Evolutionary conservation across 352 stramenopile species (phyloP).

Genomic region (Globisporangium nunn): DNA sequence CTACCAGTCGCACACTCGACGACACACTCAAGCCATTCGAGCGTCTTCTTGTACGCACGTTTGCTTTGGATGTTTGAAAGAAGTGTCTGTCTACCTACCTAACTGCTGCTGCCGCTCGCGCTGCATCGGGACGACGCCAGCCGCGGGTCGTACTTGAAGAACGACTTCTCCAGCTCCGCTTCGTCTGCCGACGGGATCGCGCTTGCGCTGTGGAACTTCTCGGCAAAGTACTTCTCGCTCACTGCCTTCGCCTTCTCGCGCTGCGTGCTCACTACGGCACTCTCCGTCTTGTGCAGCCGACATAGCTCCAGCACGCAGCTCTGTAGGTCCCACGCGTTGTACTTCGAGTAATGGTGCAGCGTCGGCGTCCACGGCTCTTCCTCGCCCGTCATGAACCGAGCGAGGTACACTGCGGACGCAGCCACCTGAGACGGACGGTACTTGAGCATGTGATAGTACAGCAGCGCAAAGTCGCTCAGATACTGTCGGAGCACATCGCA

Average conservation of each 20-base stretch:
- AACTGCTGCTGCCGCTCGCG: neutral
- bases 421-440: slow-evolving; percentile 67
- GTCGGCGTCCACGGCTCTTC: slow-evolving; percentile 68
- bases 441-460: slow-evolving; percentile 71
- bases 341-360: slow-evolving; percentile 71
- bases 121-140: slow-evolving; percentile 1
- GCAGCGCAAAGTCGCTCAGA: slow-evolving; percentile 59
- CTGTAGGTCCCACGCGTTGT: slow-evolving; percentile 61
- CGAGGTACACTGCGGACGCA: slow-evolving; percentile 68
- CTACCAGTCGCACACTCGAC: too few species aligned
- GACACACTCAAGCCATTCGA: too few species aligned
- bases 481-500: slow-evolving; percentile 31
- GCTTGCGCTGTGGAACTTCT: slow-evolving; percentile 58
- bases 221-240: slow-evolving; percentile 73
- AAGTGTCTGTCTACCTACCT: neutral
- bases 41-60: neutral
- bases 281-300: slow-evolving; percentile 51
- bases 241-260: slow-evolving; percentile 77
- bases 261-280: slow-evolving; percentile 48
- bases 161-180: slow-evolving; percentile 38
- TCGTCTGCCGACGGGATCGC: slow-evolving; percentile 39
- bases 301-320: slow-evolving; percentile 62
- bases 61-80: too few species aligned
- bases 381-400: slow-evolving; percentile 58
- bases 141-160: slow-evolving; percentile 18